Evolutionary conservation across 306 rosid genomes (phyloP).

Genomic region (Cyamopsis tetragonoloba): DNA sequence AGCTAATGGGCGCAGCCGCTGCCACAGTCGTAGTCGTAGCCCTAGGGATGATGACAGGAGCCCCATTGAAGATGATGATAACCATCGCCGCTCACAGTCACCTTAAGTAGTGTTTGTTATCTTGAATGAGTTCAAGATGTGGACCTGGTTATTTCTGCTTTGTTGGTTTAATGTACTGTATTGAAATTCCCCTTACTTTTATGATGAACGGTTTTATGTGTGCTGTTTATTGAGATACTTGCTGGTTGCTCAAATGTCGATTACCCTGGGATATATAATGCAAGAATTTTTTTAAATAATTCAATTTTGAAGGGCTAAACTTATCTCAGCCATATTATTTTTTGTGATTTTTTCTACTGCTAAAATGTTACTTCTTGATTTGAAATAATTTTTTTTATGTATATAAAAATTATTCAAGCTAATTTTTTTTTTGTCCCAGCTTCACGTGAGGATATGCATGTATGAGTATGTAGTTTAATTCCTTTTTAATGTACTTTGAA

Average conservation of each 20-base stretch:
- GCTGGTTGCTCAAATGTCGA: background rate
- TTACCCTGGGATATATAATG: background rate
- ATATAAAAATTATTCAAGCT: no score
- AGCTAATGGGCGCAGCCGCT: slow-evolving; percentile 39
- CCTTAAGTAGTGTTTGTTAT: slow-evolving; percentile 24
- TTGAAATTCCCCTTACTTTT: background rate
- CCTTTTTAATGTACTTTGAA: no score
- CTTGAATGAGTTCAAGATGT: background rate
- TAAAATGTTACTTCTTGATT: no score
- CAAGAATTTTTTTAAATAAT: background rate
- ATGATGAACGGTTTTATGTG: slow-evolving; percentile 1
- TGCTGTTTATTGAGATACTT: background rate
- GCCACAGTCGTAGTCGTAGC: slow-evolving; percentile 35
- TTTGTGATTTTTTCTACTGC: no score
- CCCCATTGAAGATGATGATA: slow-evolving; percentile 55
- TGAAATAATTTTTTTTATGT: no score
- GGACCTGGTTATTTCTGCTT: background rate
- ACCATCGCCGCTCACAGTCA: slow-evolving; percentile 40
- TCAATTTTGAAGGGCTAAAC: no score
- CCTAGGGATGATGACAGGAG: slow-evolving; percentile 63
- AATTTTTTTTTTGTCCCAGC: no score
- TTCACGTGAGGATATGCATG: no score
- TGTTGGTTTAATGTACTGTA: slow-evolving; percentile 4
- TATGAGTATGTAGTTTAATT: no score
- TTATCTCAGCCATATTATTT: no score